Evolutionary conservation across 768 basidiomycete genomes (phyloP), one percentile per base, ranked within the genome.

Genomic region (Suillus placidus): DNA sequence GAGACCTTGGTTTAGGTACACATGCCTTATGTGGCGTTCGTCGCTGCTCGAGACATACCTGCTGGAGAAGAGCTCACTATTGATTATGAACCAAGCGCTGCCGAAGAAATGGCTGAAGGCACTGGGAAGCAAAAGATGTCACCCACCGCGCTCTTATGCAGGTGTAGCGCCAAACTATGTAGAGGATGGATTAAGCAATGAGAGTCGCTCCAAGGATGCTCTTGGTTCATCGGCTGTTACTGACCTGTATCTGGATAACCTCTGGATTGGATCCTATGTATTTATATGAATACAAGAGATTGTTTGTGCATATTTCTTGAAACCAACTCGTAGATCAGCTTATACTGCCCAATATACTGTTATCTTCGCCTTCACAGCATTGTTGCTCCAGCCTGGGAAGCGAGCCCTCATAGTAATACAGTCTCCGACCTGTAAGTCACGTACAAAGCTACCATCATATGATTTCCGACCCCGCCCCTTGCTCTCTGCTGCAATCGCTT

Each of bases 21-120:
- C 20, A 83, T 82, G 72, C 88, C 88, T 0, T 90, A 88, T 68
- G 80, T 90, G 42, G 86, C 83, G 2, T 89, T 89, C 62, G 86
- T 83, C 0, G 84, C 88, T 0, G 76, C 73, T 1, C 64, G 74
- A 45, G 71, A 84, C 66, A 86, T 92, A 61, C 76, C 78, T 0
- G 80, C 84, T 0, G 72, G 78, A 32, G 83, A 80, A 1, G 90
- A 91, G 66, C 81, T 91, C 5, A 86, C 85, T 0, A 81, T 91
- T 26, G 87, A 91, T 72, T 92, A 91, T 68, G 79, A 87, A 65
- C 89, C 90, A 1, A 67, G 74, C 37, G 74, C 73, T 12, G 68
- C 69, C 7, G 76, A 76, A 40, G 67, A 72, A 13, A 20, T 58
- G 12, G 51, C 42, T 49, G 67, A 64, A 57, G 26, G 61, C 26